phyloP scores from a whole-genome alignment of 2,329 filamentous ascomycete species.

The Trichoderma pleuroti region DNA sequence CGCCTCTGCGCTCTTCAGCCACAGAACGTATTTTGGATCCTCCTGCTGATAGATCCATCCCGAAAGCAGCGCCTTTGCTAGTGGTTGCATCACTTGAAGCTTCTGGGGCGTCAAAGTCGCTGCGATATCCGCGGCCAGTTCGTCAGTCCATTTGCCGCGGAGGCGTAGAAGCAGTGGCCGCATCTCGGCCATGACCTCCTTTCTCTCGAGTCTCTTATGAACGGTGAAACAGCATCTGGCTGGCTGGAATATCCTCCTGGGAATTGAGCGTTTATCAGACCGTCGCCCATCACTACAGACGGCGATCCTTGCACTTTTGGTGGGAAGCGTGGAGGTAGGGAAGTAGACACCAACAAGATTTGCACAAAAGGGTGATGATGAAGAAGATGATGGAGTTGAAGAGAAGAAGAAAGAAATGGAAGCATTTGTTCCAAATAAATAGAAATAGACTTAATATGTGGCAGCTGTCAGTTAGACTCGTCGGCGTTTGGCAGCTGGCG shows the following conservation, averaged over 20 bases:
- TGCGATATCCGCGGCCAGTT: not conserved
- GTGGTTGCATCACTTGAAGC: not conserved
- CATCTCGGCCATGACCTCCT: not conserved
- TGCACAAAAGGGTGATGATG: not conserved
- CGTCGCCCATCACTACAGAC: no score
- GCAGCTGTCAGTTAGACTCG: not conserved
- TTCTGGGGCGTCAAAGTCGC: not conserved
- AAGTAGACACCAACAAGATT: not conserved
- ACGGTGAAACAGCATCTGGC: accelerated
- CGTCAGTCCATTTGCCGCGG: not conserved
- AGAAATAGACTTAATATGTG: not conserved
- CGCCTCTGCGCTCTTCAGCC: not conserved
- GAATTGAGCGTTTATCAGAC: no score
- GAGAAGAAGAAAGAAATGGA: no score
- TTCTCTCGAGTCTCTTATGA: no score
- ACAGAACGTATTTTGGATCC: not conserved
- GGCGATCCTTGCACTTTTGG: no score
- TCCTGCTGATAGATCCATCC: not conserved
- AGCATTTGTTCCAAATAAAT: not conserved
- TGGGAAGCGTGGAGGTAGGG: not conserved
- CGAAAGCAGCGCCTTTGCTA: not conserved
- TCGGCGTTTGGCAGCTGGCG: not conserved
- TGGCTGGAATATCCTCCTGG: not conserved
- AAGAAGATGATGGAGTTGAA: not conserved
- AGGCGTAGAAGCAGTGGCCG: not conserved